Conservation (phyloP, 169 alveolate species). For the Perkinsus olseni region DNA sequence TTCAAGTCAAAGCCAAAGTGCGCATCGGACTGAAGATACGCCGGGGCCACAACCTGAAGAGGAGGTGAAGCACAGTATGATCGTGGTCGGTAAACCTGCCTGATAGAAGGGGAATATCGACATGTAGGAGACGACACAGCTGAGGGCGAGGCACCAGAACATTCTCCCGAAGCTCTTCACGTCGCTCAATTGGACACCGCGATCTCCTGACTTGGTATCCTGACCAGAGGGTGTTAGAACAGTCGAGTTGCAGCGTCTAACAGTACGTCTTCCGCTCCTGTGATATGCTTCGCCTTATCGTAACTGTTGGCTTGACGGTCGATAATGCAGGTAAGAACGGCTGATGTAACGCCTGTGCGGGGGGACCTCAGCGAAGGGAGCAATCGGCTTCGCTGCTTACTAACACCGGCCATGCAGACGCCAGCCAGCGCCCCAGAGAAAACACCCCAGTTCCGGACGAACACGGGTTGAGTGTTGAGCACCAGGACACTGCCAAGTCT, state of each 20-base stretch:
- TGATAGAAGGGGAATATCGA: slow-evolving; percentile 9
- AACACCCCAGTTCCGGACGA: neutral
- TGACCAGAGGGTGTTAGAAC: neutral
- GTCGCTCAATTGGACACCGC: neutral
- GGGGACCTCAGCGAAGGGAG: neutral
- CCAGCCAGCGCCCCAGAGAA: neutral
- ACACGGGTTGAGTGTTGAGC: slow-evolving; percentile 34
- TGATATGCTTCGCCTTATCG: neutral
- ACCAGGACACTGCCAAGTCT: slow-evolving; percentile 43
- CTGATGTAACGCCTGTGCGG: neutral
- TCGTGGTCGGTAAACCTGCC: neutral
- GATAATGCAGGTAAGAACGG: neutral
- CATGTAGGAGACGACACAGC: slow-evolving; percentile 9
- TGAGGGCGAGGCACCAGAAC: neutral
- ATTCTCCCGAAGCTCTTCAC: neutral
- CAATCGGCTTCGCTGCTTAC: neutral
- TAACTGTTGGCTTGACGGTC: neutral
- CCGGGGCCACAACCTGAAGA: neutral
- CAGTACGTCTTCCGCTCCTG: neutral
- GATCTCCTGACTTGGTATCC: neutral
- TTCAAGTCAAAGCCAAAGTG: neutral
- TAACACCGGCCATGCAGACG: neutral
- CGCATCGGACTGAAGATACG: neutral
- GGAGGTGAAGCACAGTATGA: neutral
- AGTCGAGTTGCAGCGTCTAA: neutral